Evolutionary conservation across 192 early-diverging fungal species (phyloP).

Genomic region (Chytriomyces sp.): DNA sequence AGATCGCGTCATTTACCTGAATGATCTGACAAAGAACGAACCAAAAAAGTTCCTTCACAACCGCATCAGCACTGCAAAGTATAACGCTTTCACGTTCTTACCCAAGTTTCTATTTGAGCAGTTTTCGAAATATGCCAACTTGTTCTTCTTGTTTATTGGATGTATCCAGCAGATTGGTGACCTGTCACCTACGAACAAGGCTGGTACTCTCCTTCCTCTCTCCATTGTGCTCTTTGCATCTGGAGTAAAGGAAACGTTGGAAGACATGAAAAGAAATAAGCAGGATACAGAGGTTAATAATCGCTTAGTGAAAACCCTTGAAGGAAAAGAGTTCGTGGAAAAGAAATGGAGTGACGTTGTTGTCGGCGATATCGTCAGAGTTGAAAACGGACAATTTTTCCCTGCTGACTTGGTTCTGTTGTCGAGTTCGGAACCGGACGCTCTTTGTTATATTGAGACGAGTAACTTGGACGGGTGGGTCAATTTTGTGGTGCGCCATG

Average conservation of each 20-base stretch:
- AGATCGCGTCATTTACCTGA: slow-evolving; percentile 85
- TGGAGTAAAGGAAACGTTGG: slow-evolving; percentile 91
- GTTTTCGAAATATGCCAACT: slow-evolving; percentile 98
- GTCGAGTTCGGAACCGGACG: slow-evolving; percentile 92
- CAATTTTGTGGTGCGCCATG: slow-evolving; percentile 1
- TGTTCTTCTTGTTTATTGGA: slow-evolving; percentile 98
- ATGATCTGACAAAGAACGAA: slow-evolving; percentile 77
- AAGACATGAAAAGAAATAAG: slow-evolving; percentile 66
- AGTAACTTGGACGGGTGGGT: slow-evolving; percentile 91
- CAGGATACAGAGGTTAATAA: slow-evolving; percentile 53
- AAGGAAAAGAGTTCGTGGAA: slow-evolving; percentile 64
- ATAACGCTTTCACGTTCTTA: slow-evolving; percentile 89
- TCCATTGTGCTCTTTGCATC: slow-evolving; percentile 84
- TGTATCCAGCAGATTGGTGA: slow-evolving; percentile 96
- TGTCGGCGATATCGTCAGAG: slow-evolving; percentile 91
- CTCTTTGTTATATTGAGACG: slow-evolving; percentile 97
- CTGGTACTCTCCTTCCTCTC: slow-evolving; percentile 83
- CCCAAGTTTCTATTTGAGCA: slow-evolving; percentile 96
- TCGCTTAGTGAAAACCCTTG: slow-evolving; percentile 43
- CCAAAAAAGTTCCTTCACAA: slow-evolving; percentile 88
- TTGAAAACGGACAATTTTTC: slow-evolving; percentile 86
- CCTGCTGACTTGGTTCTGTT: slow-evolving; percentile 91
- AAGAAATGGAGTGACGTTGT: slow-evolving; percentile 78
- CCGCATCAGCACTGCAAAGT: slow-evolving; percentile 93
- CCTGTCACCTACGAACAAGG: slow-evolving; percentile 90